Evolutionary conservation across 441 rosid species (phyloP).

Genomic region (Populus hybrid): DNA sequence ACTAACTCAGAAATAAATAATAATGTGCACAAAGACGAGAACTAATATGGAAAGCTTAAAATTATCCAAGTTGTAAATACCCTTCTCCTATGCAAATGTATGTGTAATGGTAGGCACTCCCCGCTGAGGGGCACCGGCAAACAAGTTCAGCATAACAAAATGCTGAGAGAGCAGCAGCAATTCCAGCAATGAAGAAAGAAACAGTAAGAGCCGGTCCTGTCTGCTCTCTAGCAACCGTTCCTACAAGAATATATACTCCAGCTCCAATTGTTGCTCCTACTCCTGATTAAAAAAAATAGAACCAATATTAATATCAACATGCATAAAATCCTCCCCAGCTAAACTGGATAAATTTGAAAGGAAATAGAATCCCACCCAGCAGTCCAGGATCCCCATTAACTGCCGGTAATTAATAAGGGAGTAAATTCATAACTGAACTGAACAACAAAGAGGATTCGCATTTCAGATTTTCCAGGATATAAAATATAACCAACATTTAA

Average conservation of each 20-base stretch:
- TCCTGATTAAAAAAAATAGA: conserved; percentile 39
- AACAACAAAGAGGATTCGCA: background rate
- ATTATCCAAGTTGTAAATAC: conserved; percentile 29
- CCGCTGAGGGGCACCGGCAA: conserved; percentile 94
- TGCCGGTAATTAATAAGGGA: background rate
- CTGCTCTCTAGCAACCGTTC: conserved; percentile 98
- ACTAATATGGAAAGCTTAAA: background rate
- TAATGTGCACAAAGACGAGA: background rate
- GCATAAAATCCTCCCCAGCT: background rate
- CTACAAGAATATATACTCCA: conserved; percentile 96
- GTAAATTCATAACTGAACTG: background rate
- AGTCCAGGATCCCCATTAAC: background rate
- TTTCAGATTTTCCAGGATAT: background rate
- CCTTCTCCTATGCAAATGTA: conserved; percentile 97
- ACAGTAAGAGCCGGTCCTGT: conserved; percentile 89
- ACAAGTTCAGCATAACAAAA: conserved; percentile 97
- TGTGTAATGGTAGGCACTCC: conserved; percentile 95
- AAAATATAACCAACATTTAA: background rate
- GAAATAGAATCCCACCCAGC: background rate
- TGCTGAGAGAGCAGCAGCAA: conserved; percentile 92
- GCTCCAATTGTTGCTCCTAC: conserved; percentile 99
- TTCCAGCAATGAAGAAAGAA: conserved; percentile 91
- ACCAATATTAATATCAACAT: background rate
- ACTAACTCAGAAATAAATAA: background rate
- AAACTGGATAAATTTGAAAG: background rate